A percentile compares a stretch with the other conserved stretches of the same genome.
Conservation (phyloP, 257 asterid genomes). For the Solanum pinnatisectum region DNA sequence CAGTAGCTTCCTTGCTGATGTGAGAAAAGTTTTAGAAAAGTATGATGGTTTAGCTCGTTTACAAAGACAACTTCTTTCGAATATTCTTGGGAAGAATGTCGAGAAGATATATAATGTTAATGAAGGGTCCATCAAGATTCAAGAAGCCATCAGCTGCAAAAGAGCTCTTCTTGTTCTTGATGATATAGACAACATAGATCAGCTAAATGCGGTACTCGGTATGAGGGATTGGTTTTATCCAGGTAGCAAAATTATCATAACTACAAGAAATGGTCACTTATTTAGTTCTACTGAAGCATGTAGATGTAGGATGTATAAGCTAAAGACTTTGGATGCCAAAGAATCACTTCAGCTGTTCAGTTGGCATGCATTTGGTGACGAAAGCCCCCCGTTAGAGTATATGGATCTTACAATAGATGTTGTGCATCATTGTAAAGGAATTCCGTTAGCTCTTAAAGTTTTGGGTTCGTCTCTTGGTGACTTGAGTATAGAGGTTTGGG, state of each 20-base stretch:
- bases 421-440: background rate
- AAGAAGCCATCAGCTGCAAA: background rate
- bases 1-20: conserved; percentile 4
- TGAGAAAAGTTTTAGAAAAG: background rate
- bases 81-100: background rate
- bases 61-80: conserved; percentile 6
- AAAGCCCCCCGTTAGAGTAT: background rate
- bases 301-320: background rate
- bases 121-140: background rate
- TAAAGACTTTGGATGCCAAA: background rate
- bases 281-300: background rate
- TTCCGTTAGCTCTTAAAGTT: conserved; percentile 10
- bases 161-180: conserved; percentile 5
- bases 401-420: background rate
- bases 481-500: background rate
- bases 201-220: background rate
- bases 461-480: conserved; percentile 7
- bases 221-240: background rate
- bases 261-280: background rate
- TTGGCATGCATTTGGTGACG: background rate
- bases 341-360: conserved; percentile 1
- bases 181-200: conserved; percentile 3
- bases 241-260: conserved; percentile 10
- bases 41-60: conserved; percentile 1
- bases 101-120: background rate